A percentile compares a stretch with the other conserved stretches of the same genome.
Evolutionary conservation across 129 eudicot species (phyloP).

Genomic region (Artemisia tridentata): DNA sequence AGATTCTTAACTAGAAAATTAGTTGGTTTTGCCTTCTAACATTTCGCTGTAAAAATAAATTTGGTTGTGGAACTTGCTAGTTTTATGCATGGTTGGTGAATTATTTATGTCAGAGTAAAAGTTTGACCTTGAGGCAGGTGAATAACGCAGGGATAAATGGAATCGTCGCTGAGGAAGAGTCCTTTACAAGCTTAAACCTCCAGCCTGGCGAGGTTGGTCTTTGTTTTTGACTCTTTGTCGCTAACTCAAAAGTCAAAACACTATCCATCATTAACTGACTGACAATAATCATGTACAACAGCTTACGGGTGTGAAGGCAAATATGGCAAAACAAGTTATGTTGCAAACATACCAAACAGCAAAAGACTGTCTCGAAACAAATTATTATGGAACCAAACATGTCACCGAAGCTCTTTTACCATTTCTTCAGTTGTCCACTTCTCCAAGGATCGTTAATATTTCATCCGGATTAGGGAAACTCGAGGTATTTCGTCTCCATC

Average conservation of each 20-base stretch:
- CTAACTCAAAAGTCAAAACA: neutral
- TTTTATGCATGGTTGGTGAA: neutral
- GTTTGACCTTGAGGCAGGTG: neutral
- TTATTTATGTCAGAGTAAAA: neutral
- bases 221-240: neutral
- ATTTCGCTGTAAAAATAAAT: neutral
- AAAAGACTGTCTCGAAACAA: constrained; percentile 18
- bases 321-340: constrained; percentile 10
- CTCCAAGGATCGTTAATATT: constrained; percentile 23
- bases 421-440: constrained; percentile 4
- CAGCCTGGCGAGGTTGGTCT: constrained; percentile 15
- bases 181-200: neutral
- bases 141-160: constrained; percentile 25
- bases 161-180: constrained; percentile 1
- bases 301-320: neutral
- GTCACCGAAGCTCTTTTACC: constrained; percentile 28
- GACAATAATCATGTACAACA: neutral
- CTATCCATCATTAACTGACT: neutral
- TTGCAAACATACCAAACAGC: constrained; percentile 25
- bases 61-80: neutral
- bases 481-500: constrained; percentile 3
- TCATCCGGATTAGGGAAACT: constrained; percentile 24
- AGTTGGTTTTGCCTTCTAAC: neutral
- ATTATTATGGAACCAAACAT: constrained; percentile 25
- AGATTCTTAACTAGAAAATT: neutral